Percentiles rank a stretch among this genome's conserved stretches.
Evolutionary conservation across 441 rosid species (phyloP).

Genomic region (Populus hybrid): DNA sequence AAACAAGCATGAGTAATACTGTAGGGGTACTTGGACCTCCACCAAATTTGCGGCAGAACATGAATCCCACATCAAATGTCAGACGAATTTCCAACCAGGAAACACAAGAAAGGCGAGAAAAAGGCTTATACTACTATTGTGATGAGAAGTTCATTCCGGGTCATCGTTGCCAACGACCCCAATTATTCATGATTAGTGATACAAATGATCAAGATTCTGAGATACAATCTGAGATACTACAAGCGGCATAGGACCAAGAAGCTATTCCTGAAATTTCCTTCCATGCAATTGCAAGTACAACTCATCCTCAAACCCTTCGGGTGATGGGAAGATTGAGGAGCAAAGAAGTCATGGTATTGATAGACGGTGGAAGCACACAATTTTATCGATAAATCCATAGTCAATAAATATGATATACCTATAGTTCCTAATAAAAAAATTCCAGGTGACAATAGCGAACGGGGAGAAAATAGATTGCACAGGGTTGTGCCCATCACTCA

Average conservation of each 20-base stretch:
- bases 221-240: accelerated
- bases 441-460: not conserved
- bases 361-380: not conserved
- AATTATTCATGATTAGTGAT: not conserved
- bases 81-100: not conserved
- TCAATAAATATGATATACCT: not conserved
- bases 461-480: not conserved
- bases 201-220: not conserved
- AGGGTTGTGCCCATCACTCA: not conserved
- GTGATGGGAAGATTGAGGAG: not conserved
- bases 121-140: not conserved
- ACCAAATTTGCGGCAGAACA: not conserved
- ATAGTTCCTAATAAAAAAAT: accelerated
- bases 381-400: not conserved
- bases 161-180: not conserved
- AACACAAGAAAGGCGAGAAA: not conserved
- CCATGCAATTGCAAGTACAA: not conserved
- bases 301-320: not conserved
- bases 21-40: not conserved
- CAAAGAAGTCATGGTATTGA: not conserved
- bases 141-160: not conserved
- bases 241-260: not conserved
- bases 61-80: not conserved
- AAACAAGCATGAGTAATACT: accelerated
- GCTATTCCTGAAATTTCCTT: not conserved